These are phyloP conservation scores for Phytophthora europaea DNA, from an alignment of 352 stramenopile species.

Conservation along the genomic window DNA sequence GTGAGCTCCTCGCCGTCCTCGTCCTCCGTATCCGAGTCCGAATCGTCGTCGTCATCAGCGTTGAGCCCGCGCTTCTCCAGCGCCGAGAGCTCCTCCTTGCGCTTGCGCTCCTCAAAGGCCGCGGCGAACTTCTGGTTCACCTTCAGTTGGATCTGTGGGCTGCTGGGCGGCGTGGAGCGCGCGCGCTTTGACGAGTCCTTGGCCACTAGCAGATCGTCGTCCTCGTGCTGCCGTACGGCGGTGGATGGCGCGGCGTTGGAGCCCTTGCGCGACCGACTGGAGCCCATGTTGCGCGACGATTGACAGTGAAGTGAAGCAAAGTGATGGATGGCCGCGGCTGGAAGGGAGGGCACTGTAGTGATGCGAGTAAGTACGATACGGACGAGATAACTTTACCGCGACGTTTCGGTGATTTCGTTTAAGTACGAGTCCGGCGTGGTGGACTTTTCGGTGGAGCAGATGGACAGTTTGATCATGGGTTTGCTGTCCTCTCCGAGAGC, in stretches of 20 bases:
- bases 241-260: neutral
- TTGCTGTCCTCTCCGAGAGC: neutral
- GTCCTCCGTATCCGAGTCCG: slow-evolving; percentile 85
- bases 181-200: slow-evolving; percentile 29
- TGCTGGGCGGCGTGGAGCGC: slow-evolving; percentile 4
- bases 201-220: slow-evolving; percentile 44
- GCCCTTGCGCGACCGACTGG: neutral
- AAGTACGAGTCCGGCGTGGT: neutral
- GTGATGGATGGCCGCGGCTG: slow-evolving; percentile 1
- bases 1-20: slow-evolving; percentile 88
- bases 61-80: slow-evolving; percentile 53
- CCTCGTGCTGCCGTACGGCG: neutral
- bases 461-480: neutral
- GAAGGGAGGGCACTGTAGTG: neutral
- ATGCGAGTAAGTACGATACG: neutral
- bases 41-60: slow-evolving; percentile 66
- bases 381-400: neutral
- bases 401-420: neutral
- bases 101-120: slow-evolving; percentile 79
- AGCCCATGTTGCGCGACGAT: neutral
- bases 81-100: slow-evolving; percentile 80
- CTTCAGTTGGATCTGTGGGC: slow-evolving; percentile 55
- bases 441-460: neutral
- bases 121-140: slow-evolving; percentile 87
- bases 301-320: neutral